Conservation (phyloP, 2,329 filamentous ascomycete species). For the Malbranchea zuffiana region DNA sequence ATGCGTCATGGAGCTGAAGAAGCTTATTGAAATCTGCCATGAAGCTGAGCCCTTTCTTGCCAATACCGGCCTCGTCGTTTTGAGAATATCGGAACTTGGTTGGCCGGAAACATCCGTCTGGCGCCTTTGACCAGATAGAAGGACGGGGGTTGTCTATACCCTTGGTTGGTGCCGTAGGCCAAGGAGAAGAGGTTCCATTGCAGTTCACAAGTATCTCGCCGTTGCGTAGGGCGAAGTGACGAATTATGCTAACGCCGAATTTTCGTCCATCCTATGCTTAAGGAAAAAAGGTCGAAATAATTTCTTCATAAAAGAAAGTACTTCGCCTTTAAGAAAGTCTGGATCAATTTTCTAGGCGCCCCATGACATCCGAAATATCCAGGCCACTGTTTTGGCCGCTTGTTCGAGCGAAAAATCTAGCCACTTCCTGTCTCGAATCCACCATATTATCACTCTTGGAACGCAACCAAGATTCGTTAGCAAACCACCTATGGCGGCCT, state of each 20-base stretch:
- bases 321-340: not conserved
- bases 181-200: constrained; percentile 8
- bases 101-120: constrained; percentile 3
- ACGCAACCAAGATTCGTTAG: not conserved
- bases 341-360: constrained; percentile 2
- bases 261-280: constrained; percentile 5
- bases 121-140: constrained; percentile 5
- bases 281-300: constrained; percentile 6
- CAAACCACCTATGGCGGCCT: constrained; percentile 10
- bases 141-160: constrained; percentile 2
- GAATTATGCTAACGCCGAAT: constrained; percentile 6
- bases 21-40: constrained; percentile 7
- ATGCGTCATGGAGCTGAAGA: constrained; percentile 2
- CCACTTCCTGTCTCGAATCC: constrained; percentile 2
- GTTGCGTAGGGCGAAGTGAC: constrained; percentile 3
- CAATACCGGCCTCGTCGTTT: not conserved
- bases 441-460: constrained; percentile 1
- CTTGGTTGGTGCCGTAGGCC: not conserved
- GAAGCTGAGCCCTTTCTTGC: constrained; percentile 4
- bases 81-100: constrained; percentile 6
- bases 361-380: not conserved
- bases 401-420: constrained; percentile 1
- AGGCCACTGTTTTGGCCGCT: constrained; percentile 5
- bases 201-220: constrained; percentile 7
- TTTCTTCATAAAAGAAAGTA: constrained; percentile 3